Percentiles rank a stretch among this genome's conserved stretches.
phyloP scores from a whole-genome alignment of 108 stramenopile genomes.

The Parietichytrium sp. region DNA sequence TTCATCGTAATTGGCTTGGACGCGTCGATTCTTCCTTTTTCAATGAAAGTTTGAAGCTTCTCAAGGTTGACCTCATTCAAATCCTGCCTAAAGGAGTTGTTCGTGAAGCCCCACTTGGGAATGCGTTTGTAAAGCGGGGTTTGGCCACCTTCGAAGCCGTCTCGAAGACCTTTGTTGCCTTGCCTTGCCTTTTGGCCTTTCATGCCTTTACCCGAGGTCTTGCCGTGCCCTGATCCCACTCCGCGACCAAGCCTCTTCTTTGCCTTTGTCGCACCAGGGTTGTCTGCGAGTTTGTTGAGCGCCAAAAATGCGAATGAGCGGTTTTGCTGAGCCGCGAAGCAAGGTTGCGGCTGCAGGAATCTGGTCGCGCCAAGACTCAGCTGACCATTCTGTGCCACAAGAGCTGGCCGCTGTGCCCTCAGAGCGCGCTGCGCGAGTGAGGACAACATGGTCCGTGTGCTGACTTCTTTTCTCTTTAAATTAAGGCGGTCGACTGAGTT shows the following conservation, averaged over 20 bases:
- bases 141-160: slow-evolving; percentile 97
- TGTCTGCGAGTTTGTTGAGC: slow-evolving; percentile 28
- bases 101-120: slow-evolving; percentile 96
- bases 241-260: slow-evolving; percentile 89
- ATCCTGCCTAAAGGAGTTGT: slow-evolving; percentile 69
- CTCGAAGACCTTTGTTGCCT: slow-evolving; percentile 60
- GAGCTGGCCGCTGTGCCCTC: too few relatives aligned
- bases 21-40: slow-evolving; percentile 82
- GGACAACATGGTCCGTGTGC: too few relatives aligned
- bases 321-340: not conserved
- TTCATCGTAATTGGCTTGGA: slow-evolving; percentile 74
- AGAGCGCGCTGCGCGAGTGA: too few relatives aligned
- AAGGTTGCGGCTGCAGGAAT: not conserved
- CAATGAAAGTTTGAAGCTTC: slow-evolving; percentile 80
- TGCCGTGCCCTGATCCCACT: slow-evolving; percentile 87
- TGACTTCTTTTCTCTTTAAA: too few relatives aligned
- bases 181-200: slow-evolving; percentile 88
- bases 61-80: slow-evolving; percentile 78
- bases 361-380: too few relatives aligned
- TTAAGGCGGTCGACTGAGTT: too few relatives aligned
- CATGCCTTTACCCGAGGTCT: slow-evolving; percentile 91
- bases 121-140: slow-evolving; percentile 87
- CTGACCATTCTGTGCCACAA: too few relatives aligned
- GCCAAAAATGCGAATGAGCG: not conserved
- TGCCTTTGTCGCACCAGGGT: slow-evolving; percentile 21